Base-by-base conservation (phyloP, 768 basidiomycete genomes). In the Leccinellum albellum region DNA sequence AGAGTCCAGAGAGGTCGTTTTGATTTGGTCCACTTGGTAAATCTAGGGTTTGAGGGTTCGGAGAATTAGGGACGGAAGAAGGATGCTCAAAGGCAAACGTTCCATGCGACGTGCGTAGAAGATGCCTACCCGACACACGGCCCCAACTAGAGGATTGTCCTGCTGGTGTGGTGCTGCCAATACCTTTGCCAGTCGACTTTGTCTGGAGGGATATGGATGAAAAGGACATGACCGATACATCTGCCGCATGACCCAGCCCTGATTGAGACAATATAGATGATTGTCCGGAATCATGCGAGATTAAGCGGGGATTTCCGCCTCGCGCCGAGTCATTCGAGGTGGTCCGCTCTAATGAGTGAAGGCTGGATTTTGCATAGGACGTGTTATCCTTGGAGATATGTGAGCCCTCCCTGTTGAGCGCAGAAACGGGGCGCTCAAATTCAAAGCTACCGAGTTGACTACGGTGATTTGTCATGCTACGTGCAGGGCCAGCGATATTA, bases 401-500 rank as follows among this genome's bases (percentile, higher is more conserved):
- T 23, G 72, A 73, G 47, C 32, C 61, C 17, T 68, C 70, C 56
- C 60, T 59, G 53, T 72, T 73, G 51, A 73, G 65, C 2, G 61
- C 61, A n/a, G 72, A 72, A 14, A 82, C 78, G 0, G 88, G 87
- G 33, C 87, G 76, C 70, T 89, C 88, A 61, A 89, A 89, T 65
- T 89, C 88, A 67, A 89, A 89, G 64, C 84, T 87, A 6, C 87
- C 87, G 60, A 87, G 86, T 65, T 87, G 86, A 42, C 75, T 80
- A 2, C 80, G 72, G 50, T 79, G 76, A 29, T 64, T 74, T 23
- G 61, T 64, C 52, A 74, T 71, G 44, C 70, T 71, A 56, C 71
- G 71, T 12, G 45, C 49, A 32, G 51, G 58, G 29, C 54, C 50
- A 32, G 51, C 33, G 21, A 46, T 46, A 9, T 46, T 58, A 17